Evolutionary conservation across 805 yeast species (phyloP), one percentile per base, ranked within the genome.

Genomic region (Saccharomycopsis selenospora): DNA sequence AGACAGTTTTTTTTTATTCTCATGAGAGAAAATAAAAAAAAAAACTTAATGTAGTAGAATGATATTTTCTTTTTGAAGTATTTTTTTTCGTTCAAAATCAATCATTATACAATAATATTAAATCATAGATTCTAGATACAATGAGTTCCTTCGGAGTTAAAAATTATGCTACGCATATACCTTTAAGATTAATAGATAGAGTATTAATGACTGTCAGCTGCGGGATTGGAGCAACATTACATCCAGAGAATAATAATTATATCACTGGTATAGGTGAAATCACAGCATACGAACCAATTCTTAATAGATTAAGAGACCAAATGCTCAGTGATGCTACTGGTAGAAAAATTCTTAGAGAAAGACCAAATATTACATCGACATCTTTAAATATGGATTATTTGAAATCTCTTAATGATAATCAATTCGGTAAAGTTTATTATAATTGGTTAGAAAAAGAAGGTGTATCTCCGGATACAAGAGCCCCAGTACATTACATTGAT

Each of bases 401-500:
- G 47, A 66, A 80, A 30, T 56, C 64, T 28, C 67, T 82, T 46
- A 93, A 95, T 0, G 68, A 68, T 17, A 80, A 79, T 56, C 75
- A 95, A 0, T 66, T 93, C 36, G 99, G 98, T 1, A 68, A 75
- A 46, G 77, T 82, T n/a, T 93, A 89, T 61, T 73, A 82, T 38
- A 69, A 73, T 36, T 89, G 96, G 96, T 71, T 89, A 14, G 82
- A 82, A 47, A 72, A 78, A 42, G 97, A 93, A 64, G 89, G 91
- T 1, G 95, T 87, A 0, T 81, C 93, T 3, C 96, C 97, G 1
- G 99, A 93, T 61, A 90, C 96, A 0, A 73, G 99, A 57, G 89
- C 83, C 2, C 83, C 88, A 1, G 98, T 93, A 7, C 79, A 78
- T 52, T 93, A 78, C 65, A 87, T 93, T 40, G 90, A 86, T 54